Base-by-base conservation (phyloP, 176 grass and related monocot genomes). In the Oropetium thomaeum region DNA sequence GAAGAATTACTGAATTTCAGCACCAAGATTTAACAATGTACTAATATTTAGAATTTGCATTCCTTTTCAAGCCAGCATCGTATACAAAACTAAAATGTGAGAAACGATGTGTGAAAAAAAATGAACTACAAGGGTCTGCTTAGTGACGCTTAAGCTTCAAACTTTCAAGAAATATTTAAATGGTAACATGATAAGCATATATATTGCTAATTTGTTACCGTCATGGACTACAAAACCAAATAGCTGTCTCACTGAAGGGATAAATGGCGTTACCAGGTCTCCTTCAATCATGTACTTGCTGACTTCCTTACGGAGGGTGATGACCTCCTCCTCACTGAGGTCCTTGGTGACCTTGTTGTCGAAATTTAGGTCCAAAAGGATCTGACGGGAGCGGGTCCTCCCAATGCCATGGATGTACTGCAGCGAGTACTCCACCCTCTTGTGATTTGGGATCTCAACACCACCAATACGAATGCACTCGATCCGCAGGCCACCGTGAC, bases 331-430 rank as follows among this genome's bases (percentile, higher is more conserved):
- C 49, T 98, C 96, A 0, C 82, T 80, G 67, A 95, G 91, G 32
- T 95, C 89, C 85, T 84, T 95, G 41, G 89, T 90, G 74, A 92
- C 65, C 86, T 92, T 98, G 82, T 98, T 92, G 13, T 85, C 83
- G 30, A 98, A 76, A 29, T 72, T 73, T 75, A 98, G 87, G 85
- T 87, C 86, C 76, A 87, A 73, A 55, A 98, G 89, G 65, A 98
- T 95, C 79, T 89, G 81, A 14, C 86, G 89, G 3, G 95, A 90
- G 62, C 78, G 85, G 5, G 78, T 44, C 70, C 91, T 81, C 26
- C 95, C 95, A 22, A 98, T 87, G 52, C 95, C 96, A 61, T 95
- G 87, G 44, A 95, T 98, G 82, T 92, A 87, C 89, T 93, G 96
- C 74, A 92, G 85, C 5, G 96, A 94, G 82, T 80, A 90, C 79